phyloP scores from a whole-genome alignment of 2,329 filamentous ascomycete genomes.

The Scleromitrula shiraiana region DNA sequence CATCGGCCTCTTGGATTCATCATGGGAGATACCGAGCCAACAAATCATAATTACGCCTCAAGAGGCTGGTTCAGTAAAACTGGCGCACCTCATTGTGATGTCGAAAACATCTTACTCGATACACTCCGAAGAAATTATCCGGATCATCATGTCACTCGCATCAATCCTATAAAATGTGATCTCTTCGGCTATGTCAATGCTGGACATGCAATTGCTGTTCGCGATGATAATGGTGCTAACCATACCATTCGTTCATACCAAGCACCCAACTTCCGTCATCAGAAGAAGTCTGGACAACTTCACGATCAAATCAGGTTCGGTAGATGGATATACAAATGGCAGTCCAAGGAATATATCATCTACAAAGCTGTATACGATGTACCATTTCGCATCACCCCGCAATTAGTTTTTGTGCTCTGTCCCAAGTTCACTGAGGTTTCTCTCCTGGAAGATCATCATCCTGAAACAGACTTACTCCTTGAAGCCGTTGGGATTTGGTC shows the following conservation, averaged over 20 bases:
- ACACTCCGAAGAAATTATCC: constrained; percentile 10
- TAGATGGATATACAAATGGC: constrained; percentile 15
- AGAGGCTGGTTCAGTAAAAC: background rate
- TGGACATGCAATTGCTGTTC: constrained; percentile 10
- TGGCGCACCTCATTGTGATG: background rate
- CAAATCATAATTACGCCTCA: too few species aligned
- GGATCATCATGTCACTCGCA: constrained; percentile 11
- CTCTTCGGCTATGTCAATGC: constrained; percentile 19
- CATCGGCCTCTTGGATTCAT: too few species aligned
- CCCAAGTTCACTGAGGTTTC: background rate
- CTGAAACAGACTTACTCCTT: constrained; percentile 41
- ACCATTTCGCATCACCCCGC: background rate
- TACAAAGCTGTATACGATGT: constrained; percentile 16
- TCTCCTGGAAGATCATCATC: background rate
- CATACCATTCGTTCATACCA: constrained; percentile 9
- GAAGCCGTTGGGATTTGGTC: constrained; percentile 48
- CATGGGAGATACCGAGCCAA: too few species aligned
- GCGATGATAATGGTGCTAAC: constrained; percentile 4
- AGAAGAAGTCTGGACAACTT: constrained; percentile 3
- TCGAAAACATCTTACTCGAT: constrained; percentile 8
- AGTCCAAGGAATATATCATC: constrained; percentile 12
- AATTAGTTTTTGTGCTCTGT: constrained; percentile 11
- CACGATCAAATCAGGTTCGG: constrained; percentile 15
- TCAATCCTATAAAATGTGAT: constrained; percentile 8
- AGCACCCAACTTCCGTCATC: constrained; percentile 5